These are phyloP conservation scores for Diaporthe helianthi DNA, from an alignment of 2,329 filamentous ascomycete genomes.

Conservation along the genomic window DNA sequence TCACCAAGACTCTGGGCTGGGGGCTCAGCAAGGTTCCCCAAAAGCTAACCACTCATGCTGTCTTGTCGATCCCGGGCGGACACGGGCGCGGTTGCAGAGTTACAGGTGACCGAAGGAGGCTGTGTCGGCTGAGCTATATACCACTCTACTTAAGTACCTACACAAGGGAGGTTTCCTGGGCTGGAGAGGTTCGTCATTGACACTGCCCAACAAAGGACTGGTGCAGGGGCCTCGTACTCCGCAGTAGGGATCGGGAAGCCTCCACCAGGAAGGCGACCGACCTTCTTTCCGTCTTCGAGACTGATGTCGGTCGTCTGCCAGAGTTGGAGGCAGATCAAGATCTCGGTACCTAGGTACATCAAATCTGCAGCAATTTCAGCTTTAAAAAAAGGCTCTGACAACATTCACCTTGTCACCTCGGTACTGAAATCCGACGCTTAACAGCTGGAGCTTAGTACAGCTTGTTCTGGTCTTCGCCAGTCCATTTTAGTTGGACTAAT, in stretches of 20 bases:
- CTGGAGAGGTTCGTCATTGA: neutral
- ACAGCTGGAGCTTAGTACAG: neutral
- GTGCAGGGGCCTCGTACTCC: too few relatives aligned
- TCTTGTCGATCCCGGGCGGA: constrained; percentile 8
- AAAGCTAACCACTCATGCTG: constrained; percentile 1
- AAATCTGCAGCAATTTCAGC: neutral
- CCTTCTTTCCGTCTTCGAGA: neutral
- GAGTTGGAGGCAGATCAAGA: neutral
- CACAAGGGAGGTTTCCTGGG: constrained; percentile 1
- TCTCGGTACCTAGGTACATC: neutral
- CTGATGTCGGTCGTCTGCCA: neutral
- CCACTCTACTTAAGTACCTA: too few relatives aligned
- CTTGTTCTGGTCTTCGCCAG: neutral
- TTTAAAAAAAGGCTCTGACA: neutral
- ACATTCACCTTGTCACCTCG: too few relatives aligned
- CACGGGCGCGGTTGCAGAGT: neutral
- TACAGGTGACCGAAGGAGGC: constrained; percentile 11
- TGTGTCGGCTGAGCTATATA: constrained; percentile 11
- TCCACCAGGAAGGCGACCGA: neutral
- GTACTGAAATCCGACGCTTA: neutral
- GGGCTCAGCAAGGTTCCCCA: constrained; percentile 18
- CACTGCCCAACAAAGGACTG: neutral
- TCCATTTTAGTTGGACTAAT: too few relatives aligned
- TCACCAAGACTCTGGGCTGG: constrained; percentile 19
- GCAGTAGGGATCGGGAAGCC: neutral